Evolutionary conservation across 768 basidiomycete species (phyloP).

Genomic region (Tubosaeta sp.): DNA sequence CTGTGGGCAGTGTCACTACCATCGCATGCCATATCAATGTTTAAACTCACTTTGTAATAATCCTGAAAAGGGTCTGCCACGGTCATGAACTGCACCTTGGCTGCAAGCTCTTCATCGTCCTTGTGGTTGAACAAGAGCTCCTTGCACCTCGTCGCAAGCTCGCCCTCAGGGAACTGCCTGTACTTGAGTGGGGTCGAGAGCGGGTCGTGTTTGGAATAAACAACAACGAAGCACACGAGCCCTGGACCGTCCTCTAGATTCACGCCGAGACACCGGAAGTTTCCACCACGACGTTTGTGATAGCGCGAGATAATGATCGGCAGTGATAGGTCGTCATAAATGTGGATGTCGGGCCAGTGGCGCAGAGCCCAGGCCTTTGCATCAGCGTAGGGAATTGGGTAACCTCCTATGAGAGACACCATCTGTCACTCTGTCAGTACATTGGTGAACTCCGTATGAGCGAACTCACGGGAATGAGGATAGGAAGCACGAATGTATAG

Average conservation of each 20-base stretch:
- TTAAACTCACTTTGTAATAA: not conserved
- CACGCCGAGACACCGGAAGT: not conserved
- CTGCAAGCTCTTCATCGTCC: not conserved
- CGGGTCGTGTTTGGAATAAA: not conserved
- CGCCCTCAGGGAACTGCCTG: not conserved
- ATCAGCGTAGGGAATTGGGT: too few relatives aligned
- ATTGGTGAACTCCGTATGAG: not conserved
- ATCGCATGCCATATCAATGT: not conserved
- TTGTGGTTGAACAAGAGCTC: not conserved
- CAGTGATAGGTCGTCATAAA: not conserved
- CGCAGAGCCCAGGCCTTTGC: too few relatives aligned
- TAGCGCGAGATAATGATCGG: not conserved
- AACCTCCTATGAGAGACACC: too few relatives aligned
- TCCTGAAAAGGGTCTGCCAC: not conserved
- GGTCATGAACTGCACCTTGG: not conserved
- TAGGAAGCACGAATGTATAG: too few relatives aligned
- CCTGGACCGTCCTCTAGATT: not conserved
- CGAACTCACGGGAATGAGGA: not conserved
- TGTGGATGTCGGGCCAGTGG: not conserved
- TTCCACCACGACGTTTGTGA: not conserved
- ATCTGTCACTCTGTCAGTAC: too few relatives aligned
- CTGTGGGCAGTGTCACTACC: too few relatives aligned
- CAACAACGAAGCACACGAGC: not conserved
- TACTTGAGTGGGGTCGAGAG: not conserved
- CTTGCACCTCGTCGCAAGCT: not conserved